phyloP scores from a whole-genome alignment of 2,329 filamentous ascomycete genomes.

The Talaromyces islandicus region DNA sequence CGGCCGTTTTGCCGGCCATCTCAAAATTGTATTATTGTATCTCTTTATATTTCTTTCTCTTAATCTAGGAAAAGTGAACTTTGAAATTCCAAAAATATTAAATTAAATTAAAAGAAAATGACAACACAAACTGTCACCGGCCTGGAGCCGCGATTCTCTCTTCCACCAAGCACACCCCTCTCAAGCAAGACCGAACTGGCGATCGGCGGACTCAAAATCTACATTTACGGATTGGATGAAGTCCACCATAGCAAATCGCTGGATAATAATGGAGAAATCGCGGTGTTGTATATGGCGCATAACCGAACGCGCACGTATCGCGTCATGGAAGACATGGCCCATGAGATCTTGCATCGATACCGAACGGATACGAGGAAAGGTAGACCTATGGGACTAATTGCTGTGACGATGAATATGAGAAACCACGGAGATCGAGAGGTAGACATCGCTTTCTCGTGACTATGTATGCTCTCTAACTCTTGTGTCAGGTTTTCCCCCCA shows the following conservation, averaged over 20 bases:
- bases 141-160: conserved; percentile 1
- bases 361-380: not conserved
- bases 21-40: not conserved
- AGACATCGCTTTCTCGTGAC: not conserved
- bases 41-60: not conserved
- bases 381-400: not conserved
- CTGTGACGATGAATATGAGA: conserved; percentile 8
- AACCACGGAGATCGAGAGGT: conserved; percentile 7
- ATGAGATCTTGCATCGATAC: conserved; percentile 3
- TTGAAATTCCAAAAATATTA: not conserved
- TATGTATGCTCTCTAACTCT: not conserved
- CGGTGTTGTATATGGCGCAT: not conserved
- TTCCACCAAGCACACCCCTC: not conserved
- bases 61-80: not conserved
- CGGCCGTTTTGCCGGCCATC: not conserved
- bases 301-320: not conserved
- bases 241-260: not conserved
- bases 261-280: not conserved
- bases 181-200: conserved; percentile 1
- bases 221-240: conserved; percentile 1
- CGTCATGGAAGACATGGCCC: not conserved
- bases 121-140: not conserved
- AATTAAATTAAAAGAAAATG: not conserved
- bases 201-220: not conserved
- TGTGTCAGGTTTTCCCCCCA: not conserved